These are phyloP conservation scores for Strobilomyces confusus DNA, from an alignment of 768 basidiomycete species.

Conservation along the genomic window DNA sequence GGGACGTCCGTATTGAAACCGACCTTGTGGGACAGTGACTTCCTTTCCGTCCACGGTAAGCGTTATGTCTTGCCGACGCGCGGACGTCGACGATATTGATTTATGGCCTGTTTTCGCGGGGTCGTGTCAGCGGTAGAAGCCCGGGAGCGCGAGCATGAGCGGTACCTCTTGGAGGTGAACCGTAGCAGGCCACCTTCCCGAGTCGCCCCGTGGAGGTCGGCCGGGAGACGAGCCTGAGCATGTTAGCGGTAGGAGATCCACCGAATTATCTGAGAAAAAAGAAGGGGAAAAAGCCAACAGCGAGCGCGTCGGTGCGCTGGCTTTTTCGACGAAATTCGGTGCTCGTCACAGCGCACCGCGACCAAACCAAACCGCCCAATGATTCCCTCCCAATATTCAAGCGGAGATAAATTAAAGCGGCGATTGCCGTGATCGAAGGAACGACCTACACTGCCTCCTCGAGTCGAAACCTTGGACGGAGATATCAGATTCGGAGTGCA, in stretches of 20 bases:
- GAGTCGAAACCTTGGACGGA: no score
- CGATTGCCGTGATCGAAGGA: conserved; percentile 3
- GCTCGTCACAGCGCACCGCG: conserved; percentile 44
- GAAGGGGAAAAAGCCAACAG: conserved; percentile 21
- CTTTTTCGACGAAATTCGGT: conserved; percentile 20
- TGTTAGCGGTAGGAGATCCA: conserved; percentile 31
- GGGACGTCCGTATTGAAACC: conserved; percentile 26
- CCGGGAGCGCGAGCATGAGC: background rate
- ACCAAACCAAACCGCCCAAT: conserved; percentile 23
- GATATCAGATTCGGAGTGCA: no score
- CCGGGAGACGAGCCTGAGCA: conserved; percentile 71
- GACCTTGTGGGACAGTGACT: conserved; percentile 95
- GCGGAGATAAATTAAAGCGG: conserved; percentile 22
- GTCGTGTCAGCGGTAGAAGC: background rate
- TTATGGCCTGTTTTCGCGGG: conserved; percentile 44
- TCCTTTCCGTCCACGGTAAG: conserved; percentile 96
- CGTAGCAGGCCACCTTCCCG: conserved; percentile 52
- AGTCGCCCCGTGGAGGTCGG: conserved; percentile 66
- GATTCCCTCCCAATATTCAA: conserved; percentile 6
- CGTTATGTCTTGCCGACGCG: conserved; percentile 75
- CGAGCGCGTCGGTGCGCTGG: conserved; percentile 11
- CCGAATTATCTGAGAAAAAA: conserved; percentile 5
- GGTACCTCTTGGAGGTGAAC: conserved; percentile 36
- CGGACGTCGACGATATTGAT: conserved; percentile 61
- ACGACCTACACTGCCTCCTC: no score